These are phyloP conservation scores for Aspergillus wentii DNA, from an alignment of 495 filamentous ascomycete genomes.

Conservation along the genomic window DNA sequence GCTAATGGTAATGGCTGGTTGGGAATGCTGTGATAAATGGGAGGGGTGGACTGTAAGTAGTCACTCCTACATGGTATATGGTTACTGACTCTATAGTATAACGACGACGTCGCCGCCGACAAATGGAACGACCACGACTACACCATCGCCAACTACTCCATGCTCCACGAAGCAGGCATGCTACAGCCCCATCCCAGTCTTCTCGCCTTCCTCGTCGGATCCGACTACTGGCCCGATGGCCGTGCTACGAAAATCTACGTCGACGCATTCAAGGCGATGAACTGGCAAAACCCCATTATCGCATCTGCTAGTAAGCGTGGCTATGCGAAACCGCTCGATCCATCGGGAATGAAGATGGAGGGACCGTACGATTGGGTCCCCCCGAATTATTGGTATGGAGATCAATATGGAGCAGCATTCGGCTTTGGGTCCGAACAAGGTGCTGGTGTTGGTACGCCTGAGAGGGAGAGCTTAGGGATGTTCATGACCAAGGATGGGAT, in stretches of 20 bases:
- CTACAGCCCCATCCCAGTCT: conserved; percentile 55
- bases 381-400: conserved; percentile 58
- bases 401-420: conserved; percentile 50
- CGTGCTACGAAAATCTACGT: conserved; percentile 48
- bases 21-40: conserved; percentile 70
- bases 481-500: conserved; percentile 51
- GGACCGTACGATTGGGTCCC: conserved; percentile 67
- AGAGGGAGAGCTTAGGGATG: conserved; percentile 44
- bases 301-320: conserved; percentile 53
- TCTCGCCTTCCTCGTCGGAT: conserved; percentile 53
- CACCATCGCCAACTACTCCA: conserved; percentile 43
- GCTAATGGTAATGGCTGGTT: conserved; percentile 58
- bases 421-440: conserved; percentile 60
- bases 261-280: conserved; percentile 38
- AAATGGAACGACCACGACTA: conserved; percentile 53
- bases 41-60: conserved; percentile 52
- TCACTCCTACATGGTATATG: neutral
- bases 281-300: conserved; percentile 55
- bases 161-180: conserved; percentile 57
- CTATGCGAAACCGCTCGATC: conserved; percentile 44
- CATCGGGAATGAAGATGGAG: conserved; percentile 61
- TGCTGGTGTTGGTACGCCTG: conserved; percentile 58
- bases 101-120: conserved; percentile 43
- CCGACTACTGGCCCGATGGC: conserved; percentile 60
- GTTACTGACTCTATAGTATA: conserved; percentile 38